Evolutionary conservation across 2,329 filamentous ascomycete genomes (phyloP).

Genomic region (Mollisia scopiformis): DNA sequence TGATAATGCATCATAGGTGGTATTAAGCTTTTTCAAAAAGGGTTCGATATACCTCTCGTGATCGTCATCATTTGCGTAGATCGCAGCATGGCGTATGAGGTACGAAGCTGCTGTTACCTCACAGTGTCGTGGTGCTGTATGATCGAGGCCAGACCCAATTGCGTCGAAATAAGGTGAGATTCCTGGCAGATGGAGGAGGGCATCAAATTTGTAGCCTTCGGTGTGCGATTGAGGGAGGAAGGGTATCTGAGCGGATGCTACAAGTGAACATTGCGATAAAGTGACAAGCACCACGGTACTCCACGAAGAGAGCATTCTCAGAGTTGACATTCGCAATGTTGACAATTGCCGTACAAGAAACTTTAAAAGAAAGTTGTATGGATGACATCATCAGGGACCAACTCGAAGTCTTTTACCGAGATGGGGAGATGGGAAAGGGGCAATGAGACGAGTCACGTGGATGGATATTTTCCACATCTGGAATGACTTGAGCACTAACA

Average conservation of each 20-base stretch:
- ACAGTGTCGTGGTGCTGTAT: constrained; percentile 55
- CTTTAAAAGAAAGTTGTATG: background rate
- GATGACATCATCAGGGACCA: background rate
- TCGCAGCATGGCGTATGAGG: constrained; percentile 60
- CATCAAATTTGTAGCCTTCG: constrained; percentile 51
- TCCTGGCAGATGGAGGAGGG: constrained; percentile 57
- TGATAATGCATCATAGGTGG: constrained; percentile 39
- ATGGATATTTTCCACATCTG: too few relatives aligned
- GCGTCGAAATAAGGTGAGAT: constrained; percentile 61
- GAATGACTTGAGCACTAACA: background rate
- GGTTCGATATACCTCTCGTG: constrained; percentile 56
- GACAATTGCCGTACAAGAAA: background rate
- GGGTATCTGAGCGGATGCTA: constrained; percentile 13
- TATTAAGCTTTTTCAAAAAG: constrained; percentile 59
- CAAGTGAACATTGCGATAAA: background rate
- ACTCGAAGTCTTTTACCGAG: background rate
- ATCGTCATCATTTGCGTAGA: constrained; percentile 63
- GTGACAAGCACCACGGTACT: background rate
- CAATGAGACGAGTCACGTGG: background rate
- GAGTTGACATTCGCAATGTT: background rate
- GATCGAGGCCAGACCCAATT: constrained; percentile 33
- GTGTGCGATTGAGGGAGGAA: constrained; percentile 28
- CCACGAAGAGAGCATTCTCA: background rate
- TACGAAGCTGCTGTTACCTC: constrained; percentile 55
- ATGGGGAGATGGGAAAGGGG: background rate